Evolutionary conservation across 495 filamentous ascomycete species (phyloP).

Genomic region (Penicillium bialowiezense): DNA sequence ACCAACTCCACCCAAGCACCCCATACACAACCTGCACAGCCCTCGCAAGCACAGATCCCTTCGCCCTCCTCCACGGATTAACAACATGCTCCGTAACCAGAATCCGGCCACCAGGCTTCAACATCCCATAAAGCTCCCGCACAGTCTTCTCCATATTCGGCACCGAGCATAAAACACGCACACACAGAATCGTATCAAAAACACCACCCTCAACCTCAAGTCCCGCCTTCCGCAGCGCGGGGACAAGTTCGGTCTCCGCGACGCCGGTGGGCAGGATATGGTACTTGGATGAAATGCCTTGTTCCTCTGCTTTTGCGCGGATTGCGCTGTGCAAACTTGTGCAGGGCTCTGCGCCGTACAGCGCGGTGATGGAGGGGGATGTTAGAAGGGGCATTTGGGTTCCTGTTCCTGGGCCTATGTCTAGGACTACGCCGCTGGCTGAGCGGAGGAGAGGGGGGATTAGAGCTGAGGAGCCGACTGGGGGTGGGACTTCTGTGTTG

Average conservation of each 20-base stretch:
- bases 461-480: slow-evolving; percentile 29
- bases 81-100: slow-evolving; percentile 72
- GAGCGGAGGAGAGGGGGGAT: slow-evolving; percentile 39
- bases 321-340: slow-evolving; percentile 50
- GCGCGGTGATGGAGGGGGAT: slow-evolving; percentile 45
- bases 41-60: slow-evolving; percentile 52
- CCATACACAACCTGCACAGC: slow-evolving; percentile 30
- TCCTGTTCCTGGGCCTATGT: slow-evolving; percentile 51
- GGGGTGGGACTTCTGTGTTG: slow-evolving; percentile 3
- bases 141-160: slow-evolving; percentile 58
- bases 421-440: slow-evolving; percentile 40
- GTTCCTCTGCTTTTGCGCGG: slow-evolving; percentile 36
- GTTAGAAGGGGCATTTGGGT: slow-evolving; percentile 44
- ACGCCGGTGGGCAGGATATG: slow-evolving; percentile 61
- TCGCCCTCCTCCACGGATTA: slow-evolving; percentile 40
- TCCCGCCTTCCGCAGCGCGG: slow-evolving; percentile 36
- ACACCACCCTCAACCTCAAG: slow-evolving; percentile 29
- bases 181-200: slow-evolving; percentile 66
- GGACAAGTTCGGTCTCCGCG: slow-evolving; percentile 46
- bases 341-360: slow-evolving; percentile 72
- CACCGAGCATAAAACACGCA: slow-evolving; percentile 72
- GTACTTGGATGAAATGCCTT: slow-evolving; percentile 59
- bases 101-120: slow-evolving; percentile 66
- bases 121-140: slow-evolving; percentile 54
- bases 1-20: slow-evolving; percentile 38